Conservation (phyloP, 129 eudicot species). For the Sambucus nigra region DNA sequence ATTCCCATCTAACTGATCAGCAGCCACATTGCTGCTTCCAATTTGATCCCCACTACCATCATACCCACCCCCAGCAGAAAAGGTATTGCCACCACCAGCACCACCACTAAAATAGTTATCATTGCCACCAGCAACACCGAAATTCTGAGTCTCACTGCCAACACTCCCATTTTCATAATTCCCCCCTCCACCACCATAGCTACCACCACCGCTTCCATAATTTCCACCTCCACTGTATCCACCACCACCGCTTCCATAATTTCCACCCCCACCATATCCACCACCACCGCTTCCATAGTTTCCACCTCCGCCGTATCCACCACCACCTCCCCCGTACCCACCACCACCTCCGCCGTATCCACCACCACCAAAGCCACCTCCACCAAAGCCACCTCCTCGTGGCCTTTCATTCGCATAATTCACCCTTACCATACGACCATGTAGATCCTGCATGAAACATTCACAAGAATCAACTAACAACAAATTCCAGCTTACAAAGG, state of each 20-base stretch:
- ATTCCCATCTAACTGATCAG: conserved; percentile 22
- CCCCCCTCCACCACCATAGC: neutral
- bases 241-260: conserved; percentile 15
- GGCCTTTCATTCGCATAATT: conserved; percentile 65
- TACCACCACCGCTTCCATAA: conserved; percentile 9
- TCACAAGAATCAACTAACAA: neutral
- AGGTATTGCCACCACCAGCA: neutral
- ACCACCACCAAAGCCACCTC: conserved; percentile 17
- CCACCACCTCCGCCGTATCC: conserved; percentile 21
- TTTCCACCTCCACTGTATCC: neutral
- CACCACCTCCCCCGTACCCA: conserved; percentile 21
- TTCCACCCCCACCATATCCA: conserved; percentile 4
- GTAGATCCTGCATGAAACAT: conserved; percentile 50
- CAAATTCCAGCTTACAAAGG: neutral
- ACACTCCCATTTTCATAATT: conserved; percentile 4
- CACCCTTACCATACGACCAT: conserved; percentile 69
- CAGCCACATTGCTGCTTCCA: neutral
- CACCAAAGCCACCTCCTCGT: conserved; percentile 19
- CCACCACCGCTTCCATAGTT: conserved; percentile 13
- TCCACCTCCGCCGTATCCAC: conserved; percentile 24
- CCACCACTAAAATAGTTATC: conserved; percentile 17
- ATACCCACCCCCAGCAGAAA: neutral
- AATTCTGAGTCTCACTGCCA: conserved; percentile 18
- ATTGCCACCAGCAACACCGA: conserved; percentile 25
- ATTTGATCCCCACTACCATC: neutral